Base-by-base conservation (phyloP, 2,329 filamentous ascomycete genomes). In the Dactylellina sp. region DNA sequence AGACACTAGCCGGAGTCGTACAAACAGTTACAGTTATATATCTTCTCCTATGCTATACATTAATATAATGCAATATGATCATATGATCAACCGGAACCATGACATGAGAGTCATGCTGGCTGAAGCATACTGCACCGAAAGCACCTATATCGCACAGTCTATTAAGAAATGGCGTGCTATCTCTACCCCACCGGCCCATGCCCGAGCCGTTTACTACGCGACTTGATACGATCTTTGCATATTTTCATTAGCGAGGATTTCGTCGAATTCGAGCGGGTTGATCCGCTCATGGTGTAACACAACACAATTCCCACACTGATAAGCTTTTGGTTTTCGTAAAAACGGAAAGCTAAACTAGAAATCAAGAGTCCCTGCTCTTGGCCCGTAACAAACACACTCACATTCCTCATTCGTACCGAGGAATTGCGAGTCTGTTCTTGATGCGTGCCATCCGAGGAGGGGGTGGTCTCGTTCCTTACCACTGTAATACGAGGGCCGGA, bases 381-480 rank as follows among this genome's bases (percentile, higher is more conserved):
- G 42, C 18, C 50, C 50, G 14, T 47, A 40, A 9, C 37, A 16
- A 16, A 16, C 37, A 16, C n/a, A 40, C 24, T 47, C 56, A 42
- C 63, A 66, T 66, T 66, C 63, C 63, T 66, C 20, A 59, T 66
- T 66, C 2, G 62, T 57, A 65, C 39, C 22, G 11, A 18, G 12
- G 22, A 56, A 55, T 66, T 57, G 40, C 44, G 63, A 66, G 57
- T 6, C 35, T 60, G 20, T 24, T 16, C n/a, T n/a, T n/a, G n/a
- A n/a, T 39, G n/a, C 37, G 14, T 40, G 37, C 18, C 53, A 44
- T 18, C 22, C n/a, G 20, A 9, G 18, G 52, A 12, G 44, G 42
- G 52, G 42, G 28, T 7, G 20, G 1, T 1, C n/a, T 6, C 18
- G 5, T 18, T 35, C 16, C 7, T 18, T 42, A 16, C 2, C 25